Base-by-base conservation (phyloP, 2,329 filamentous ascomycete genomes). In the Arthrobotrys iridis region DNA sequence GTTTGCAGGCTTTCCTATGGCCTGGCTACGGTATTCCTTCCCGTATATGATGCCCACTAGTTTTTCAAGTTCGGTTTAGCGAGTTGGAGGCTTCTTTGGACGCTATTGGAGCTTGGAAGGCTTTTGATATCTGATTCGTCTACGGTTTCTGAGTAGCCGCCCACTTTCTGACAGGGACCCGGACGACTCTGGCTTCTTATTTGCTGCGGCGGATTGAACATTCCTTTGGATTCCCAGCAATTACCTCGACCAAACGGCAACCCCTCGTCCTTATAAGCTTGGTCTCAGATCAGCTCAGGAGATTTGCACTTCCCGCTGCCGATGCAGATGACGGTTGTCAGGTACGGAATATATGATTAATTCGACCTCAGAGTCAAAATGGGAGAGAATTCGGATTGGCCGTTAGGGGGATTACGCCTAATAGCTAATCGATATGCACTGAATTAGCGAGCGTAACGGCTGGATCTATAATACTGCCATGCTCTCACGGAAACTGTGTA, bases 251-350 rank as follows among this genome's bases (percentile, higher is more conserved):
- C 28, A 52, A 40, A 72, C 48, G 46, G 67, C 59, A 59, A 48
- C 57, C 66, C 66, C 58, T 64, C 58, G 45, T 46, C 58, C 46
- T 26, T 59, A 22, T 64, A 65, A 55, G 60, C 60, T 43, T 55
- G 26, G 70, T 74, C 70, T 74, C 70, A 74, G 70, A 67, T 74
- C 70, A 74, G 70, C 70, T 74, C 58, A 71, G 66, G 57, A 71
- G 50, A 59, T 59, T 33, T 22, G 48, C 58, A 66, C 37, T 63
- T 74, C 62, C 63, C 71, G 71, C 55, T 52, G 71, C 71, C 48
- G 71, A 62, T 70, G 58, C 66, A 48, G 28, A 70, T 70, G 66
- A 71, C 48, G 20, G 66, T 63, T 57, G 11, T 55, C 50, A 55
- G 50, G 50, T 55, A 55, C 50, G 10, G 50, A 35, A n/a, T 55